Evolutionary conservation across 139 green algal genomes (phyloP).

Genomic region (Chlamydomonas sphaeroides): DNA sequence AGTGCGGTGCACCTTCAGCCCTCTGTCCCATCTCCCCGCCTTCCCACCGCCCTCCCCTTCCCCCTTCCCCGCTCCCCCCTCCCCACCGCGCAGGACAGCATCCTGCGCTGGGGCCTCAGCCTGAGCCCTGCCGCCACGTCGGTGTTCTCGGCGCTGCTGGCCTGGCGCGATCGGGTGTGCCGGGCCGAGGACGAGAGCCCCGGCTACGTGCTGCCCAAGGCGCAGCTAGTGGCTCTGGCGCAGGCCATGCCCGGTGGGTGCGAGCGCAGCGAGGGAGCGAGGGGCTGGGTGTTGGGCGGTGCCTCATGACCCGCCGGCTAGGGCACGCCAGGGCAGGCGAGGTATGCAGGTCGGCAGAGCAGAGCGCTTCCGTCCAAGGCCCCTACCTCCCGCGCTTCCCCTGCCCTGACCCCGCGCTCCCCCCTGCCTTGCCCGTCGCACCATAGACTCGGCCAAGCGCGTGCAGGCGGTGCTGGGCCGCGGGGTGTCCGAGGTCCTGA

Average conservation of each 20-base stretch:
- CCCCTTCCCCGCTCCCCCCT: neutral
- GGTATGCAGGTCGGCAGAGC: no score
- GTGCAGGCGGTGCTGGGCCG: constrained; percentile 35
- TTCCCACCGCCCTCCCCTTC: neutral
- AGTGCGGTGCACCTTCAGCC: no score
- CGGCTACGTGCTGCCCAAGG: constrained; percentile 87
- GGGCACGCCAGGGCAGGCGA: no score
- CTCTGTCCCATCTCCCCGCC: no score
- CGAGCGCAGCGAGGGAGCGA: no score
- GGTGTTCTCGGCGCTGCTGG: constrained; percentile 70
- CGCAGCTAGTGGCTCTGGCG: constrained; percentile 76
- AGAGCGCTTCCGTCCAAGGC: no score
- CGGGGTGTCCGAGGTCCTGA: constrained; percentile 18
- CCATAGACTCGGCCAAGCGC: constrained; percentile 29
- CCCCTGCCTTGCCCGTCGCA: no score
- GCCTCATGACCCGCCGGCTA: no score
- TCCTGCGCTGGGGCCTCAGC: constrained; percentile 30
- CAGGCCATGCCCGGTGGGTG: constrained; percentile 57
- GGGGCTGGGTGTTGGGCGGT: no score
- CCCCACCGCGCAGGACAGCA: neutral
- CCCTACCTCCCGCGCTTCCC: no score
- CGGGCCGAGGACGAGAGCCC: constrained; percentile 83
- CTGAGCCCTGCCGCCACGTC: constrained; percentile 64
- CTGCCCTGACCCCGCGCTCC: no score
- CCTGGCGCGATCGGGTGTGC: constrained; percentile 81